phyloP scores from a whole-genome alignment of 148 eudicot genomes.

The Rhododendron ovatum region DNA sequence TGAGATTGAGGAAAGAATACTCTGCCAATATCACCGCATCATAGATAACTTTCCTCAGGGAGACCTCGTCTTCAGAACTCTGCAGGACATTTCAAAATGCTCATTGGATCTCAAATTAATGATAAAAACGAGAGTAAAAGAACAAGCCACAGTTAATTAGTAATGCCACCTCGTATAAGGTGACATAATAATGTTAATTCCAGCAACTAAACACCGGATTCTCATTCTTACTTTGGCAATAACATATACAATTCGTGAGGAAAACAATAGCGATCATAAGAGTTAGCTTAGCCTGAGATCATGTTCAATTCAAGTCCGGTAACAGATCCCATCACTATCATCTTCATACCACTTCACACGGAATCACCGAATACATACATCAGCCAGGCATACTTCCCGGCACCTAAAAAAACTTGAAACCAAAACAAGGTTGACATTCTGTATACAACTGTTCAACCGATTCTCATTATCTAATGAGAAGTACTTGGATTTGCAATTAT shows the following conservation, averaged over 20 bases:
- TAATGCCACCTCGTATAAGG: background rate
- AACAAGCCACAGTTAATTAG: background rate
- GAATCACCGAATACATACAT: too few species aligned
- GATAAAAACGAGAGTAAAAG: background rate
- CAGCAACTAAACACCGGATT: background rate
- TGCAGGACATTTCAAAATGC: constrained; percentile 21
- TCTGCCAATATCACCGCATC: constrained; percentile 51
- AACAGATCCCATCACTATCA: background rate
- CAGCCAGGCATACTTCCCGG: background rate
- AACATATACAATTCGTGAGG: background rate
- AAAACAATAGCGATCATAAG: background rate
- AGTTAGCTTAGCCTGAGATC: background rate
- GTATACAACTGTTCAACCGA: background rate
- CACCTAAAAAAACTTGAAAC: background rate
- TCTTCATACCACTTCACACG: background rate
- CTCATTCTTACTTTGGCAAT: background rate
- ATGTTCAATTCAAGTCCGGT: background rate
- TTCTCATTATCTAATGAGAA: background rate
- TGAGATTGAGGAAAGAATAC: constrained; percentile 39
- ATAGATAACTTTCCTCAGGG: constrained; percentile 39
- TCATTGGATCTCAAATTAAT: background rate
- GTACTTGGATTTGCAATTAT: background rate
- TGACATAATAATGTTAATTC: background rate
- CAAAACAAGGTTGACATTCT: background rate
- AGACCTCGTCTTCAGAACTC: constrained; percentile 35